A percentile compares a stretch with the other conserved stretches of the same genome.
Conservation (phyloP, 148 eudicot genomes). For the Camellia granthamiana region DNA sequence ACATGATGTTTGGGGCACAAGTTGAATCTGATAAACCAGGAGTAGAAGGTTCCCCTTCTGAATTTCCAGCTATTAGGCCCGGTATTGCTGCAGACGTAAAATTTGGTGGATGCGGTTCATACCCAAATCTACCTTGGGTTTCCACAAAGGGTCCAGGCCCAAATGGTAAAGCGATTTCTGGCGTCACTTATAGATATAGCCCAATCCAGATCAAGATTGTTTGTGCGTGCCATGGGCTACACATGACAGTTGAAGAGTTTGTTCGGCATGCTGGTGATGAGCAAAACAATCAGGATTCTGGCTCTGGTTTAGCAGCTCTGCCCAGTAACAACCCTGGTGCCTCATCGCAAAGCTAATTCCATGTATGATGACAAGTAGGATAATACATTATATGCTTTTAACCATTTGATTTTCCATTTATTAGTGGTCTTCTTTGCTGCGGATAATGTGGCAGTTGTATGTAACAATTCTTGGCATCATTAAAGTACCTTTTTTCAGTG, state of each 20-base stretch:
- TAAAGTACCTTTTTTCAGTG: neutral
- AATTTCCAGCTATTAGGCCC: conserved; percentile 68
- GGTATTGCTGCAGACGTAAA: conserved; percentile 75
- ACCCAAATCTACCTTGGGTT: conserved; percentile 91
- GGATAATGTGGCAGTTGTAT: neutral
- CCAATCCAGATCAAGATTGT: conserved; percentile 81
- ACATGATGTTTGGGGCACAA: conserved; percentile 14
- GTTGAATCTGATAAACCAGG: conserved; percentile 35
- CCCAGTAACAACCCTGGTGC: conserved; percentile 59
- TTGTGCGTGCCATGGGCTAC: conserved; percentile 93
- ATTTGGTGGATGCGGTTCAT: conserved; percentile 86
- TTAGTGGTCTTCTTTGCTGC: neutral
- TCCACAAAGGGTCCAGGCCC: conserved; percentile 90
- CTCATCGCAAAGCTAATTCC: conserved; percentile 60
- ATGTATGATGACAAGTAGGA: neutral
- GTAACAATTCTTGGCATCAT: neutral
- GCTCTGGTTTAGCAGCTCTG: conserved; percentile 43
- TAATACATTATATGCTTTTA: conserved; percentile 6
- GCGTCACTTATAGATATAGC: conserved; percentile 73
- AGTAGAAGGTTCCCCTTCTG: conserved; percentile 44
- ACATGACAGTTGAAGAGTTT: conserved; percentile 90
- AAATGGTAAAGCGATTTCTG: conserved; percentile 81
- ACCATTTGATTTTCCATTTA: neutral
- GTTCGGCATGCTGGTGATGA: conserved; percentile 75
- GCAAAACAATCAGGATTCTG: conserved; percentile 27